Base-by-base conservation (phyloP, 108 stramenopile genomes). In the Chaetoceros muelleri region DNA sequence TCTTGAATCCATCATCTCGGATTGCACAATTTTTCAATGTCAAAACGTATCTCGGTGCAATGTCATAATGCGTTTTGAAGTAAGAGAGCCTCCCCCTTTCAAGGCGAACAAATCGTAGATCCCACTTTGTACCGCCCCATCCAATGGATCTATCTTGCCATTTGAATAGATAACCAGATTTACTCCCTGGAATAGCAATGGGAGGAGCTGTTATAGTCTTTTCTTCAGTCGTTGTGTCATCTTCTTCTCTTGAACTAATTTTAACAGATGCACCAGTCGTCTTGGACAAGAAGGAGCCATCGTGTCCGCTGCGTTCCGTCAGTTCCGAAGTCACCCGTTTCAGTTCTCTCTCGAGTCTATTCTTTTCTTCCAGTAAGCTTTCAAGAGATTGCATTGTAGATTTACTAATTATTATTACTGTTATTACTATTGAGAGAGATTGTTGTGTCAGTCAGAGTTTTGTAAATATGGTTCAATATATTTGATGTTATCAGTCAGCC, bases 91-190 rank as follows among this genome's bases (percentile, higher is more conserved):
- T 66, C 17, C 84, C 88, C 29, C 66, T 54, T 23, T 83, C 69
- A 29, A 86, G 68, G 1, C 57, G 52, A 19, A 86, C 81, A 61
- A 80, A 90, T 30, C 84, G 72, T 20, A 85, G 55, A 1, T 64
- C 75, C 89, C 85, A 87, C 56, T 90, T 90, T 0, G 76, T 82
- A 0, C 89, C 89, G 16, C 78, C 71, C 80, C 80, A 90, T 3
- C 89, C 89, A 34, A 90, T 84, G 20, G 66, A 50, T 10, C 89
- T 56, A 76, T 90, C 89, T 31, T 80, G 74, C 88, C 82, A 85
- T 58, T 84, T 82, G 71, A 80, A 84, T 2, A 90, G 73, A 64
- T 90, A 75, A 25, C 69, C 69, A 2, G 65, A 67, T 46, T 71
- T 75, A 40, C 34, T 40, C 13, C 34, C 34, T 40, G 34, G 34